Conservation (phyloP, 2,329 filamentous ascomycete species). For the Blumeria graminis region DNA sequence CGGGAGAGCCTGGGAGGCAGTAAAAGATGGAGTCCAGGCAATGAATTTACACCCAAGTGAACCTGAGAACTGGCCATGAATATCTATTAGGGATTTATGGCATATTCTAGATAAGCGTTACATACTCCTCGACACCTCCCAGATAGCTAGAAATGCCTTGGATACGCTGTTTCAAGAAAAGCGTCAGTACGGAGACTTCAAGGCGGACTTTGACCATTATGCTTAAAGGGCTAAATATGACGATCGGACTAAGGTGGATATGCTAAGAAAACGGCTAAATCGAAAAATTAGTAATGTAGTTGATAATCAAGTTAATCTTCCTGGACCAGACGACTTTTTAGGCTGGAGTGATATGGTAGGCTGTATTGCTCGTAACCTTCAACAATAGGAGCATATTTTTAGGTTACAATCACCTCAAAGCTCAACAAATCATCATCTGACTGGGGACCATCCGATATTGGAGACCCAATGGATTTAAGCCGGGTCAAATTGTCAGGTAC, state of each 20-base stretch:
- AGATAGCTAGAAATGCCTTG: background rate
- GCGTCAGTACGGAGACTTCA: background rate
- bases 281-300: background rate
- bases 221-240: background rate
- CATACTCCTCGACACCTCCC: background rate
- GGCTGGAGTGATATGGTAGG: slow-evolving; percentile 1
- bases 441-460: background rate
- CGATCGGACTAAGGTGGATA: background rate
- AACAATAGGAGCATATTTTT: background rate
- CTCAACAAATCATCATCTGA: background rate
- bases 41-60: background rate
- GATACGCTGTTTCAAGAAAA: background rate
- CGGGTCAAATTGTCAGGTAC: background rate
- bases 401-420: background rate
- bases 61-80: background rate
- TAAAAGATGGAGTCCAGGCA: background rate
- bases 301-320: background rate
- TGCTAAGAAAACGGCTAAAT: background rate
- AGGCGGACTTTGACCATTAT: background rate
- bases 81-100: background rate
- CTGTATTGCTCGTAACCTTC: background rate
- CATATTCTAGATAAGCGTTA: background rate
- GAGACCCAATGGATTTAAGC: background rate
- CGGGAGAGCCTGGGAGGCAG: background rate
- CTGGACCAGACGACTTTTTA: background rate